Conservation (phyloP, 2,329 filamentous ascomycete genomes). For the Xylariaceae sp. region DNA sequence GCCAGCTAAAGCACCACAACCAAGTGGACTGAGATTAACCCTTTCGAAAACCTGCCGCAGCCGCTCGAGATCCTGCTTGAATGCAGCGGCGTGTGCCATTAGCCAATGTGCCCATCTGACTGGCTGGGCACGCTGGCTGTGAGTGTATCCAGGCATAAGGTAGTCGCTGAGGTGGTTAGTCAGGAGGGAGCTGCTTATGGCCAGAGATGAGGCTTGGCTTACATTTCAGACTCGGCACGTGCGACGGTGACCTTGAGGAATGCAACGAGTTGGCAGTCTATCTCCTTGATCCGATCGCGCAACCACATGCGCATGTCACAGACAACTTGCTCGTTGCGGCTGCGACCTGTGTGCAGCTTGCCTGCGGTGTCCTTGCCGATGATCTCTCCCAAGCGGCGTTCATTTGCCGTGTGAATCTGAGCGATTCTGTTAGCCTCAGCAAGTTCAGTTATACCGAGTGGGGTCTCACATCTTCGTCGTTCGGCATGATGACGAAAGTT, state of each 20-base stretch:
- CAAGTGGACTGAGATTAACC: constrained; percentile 70
- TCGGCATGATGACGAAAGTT: constrained; percentile 48
- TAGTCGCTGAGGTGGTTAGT: constrained; percentile 67
- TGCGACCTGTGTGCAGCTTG: constrained; percentile 85
- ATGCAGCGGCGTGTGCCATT: constrained; percentile 68
- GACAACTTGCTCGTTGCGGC: constrained; percentile 85
- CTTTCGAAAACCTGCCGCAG: constrained; percentile 67
- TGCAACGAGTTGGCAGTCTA: constrained; percentile 65
- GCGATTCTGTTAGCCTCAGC: constrained; percentile 30
- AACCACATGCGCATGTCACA: constrained; percentile 91
- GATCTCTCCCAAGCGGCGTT: constrained; percentile 67
- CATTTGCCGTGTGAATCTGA: constrained; percentile 24
- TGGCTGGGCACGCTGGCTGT: constrained; percentile 76
- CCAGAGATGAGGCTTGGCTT: constrained; percentile 11
- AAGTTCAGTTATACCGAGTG: constrained; percentile 9
- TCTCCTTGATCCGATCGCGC: constrained; percentile 64
- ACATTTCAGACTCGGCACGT: constrained; percentile 67
- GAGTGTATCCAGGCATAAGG: constrained; percentile 86
- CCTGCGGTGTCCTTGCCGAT: constrained; percentile 82
- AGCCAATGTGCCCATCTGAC: constrained; percentile 82
- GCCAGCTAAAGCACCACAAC: constrained; percentile 73
- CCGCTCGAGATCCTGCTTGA: constrained; percentile 71
- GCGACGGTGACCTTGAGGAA: constrained; percentile 66
- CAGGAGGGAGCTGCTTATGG: constrained; percentile 13
- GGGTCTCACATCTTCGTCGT: constrained; percentile 45